Base-by-base conservation (phyloP, 192 early-diverging fungal genomes). In the Linnemannia hyalina region DNA sequence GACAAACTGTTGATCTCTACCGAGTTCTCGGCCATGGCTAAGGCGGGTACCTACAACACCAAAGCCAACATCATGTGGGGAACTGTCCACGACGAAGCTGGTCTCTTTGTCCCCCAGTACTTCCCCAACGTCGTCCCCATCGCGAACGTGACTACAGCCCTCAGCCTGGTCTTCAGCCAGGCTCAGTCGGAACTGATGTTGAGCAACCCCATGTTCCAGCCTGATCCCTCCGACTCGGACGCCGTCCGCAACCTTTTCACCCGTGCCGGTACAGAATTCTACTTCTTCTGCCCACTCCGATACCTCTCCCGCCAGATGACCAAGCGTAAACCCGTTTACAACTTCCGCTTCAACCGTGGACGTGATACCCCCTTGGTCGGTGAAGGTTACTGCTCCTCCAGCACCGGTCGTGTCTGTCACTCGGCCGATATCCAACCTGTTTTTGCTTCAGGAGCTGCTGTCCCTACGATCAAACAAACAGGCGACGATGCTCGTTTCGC, bases 401-500 rank as follows among this genome's bases (percentile, higher is more conserved):
- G 73, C 32, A 60, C 76, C 0, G 71, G 72, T 13, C 74, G 82
- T 16, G 82, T 80, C 11, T 88, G 87, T 47, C 82, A 88, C 23
- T 82, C 81, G 1, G 75, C 74, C 4, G 87, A 88, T 57, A 72
- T 88, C 38, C 77, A 78, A 36, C 74, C 78, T 26, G 77, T 80
- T 15, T 88, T 88, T 77, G 81, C 76, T 1, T 72, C 68, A 29
- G 74, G 77, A 20, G 81, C 68, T 46, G 73, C 18, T 6, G 44
- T 85, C 20, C 70, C 60, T 2, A 70, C 72, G 6, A 26, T 73
- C 29, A 9, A 22, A 1, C 80, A 76, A 38, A 82, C 75, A 3
- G 74, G 82, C 1, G 85, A 90, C 35, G 80, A 88, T 47, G 89
- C 88, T 26, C 83, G 88, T 16, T 83, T 90, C 15, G 77, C 88